Percentiles rank a stretch among this genome's conserved stretches.
Conservation (phyloP, 768 basidiomycete species). For the Boletus insuetus region DNA sequence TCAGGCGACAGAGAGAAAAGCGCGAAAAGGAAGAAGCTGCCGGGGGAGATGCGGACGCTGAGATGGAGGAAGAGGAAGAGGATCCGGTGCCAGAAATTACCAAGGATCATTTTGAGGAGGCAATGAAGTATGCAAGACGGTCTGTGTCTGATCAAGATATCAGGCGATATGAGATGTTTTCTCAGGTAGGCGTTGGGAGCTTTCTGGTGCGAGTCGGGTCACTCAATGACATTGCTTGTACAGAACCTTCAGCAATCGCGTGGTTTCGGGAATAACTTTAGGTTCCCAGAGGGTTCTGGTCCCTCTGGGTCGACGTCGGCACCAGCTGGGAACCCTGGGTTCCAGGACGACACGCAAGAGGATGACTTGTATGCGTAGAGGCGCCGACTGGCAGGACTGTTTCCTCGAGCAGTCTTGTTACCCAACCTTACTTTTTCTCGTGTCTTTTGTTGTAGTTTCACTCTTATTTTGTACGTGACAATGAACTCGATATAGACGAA, state of each 20-base stretch:
- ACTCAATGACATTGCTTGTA: constrained; percentile 3
- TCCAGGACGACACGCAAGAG: constrained; percentile 82
- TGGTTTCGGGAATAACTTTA: constrained; percentile 93
- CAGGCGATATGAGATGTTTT: constrained; percentile 97
- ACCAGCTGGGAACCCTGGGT: constrained; percentile 67
- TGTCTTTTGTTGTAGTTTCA: constrained; percentile 5
- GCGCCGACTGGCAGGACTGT: neutral
- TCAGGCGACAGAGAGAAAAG: constrained; percentile 74
- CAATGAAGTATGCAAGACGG: constrained; percentile 95
- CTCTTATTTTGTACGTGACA: constrained; percentile 1
- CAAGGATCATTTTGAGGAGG: constrained; percentile 94
- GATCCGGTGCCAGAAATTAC: constrained; percentile 92
- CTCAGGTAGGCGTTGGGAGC: constrained; percentile 56
- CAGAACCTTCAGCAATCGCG: constrained; percentile 89
- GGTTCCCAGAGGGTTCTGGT: constrained; percentile 84
- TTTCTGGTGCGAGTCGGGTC: neutral
- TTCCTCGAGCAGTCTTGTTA: neutral
- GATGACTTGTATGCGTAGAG: constrained; percentile 86
- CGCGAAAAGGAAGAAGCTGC: constrained; percentile 72
- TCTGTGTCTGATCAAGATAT: constrained; percentile 97
- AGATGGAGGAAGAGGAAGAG: constrained; percentile 72
- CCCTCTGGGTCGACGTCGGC: constrained; percentile 36
- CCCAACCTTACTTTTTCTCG: neutral
- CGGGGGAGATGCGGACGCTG: constrained; percentile 62
- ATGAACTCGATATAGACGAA: constrained; percentile 11